Percentiles rank a stretch among this genome's conserved stretches.
Conservation (phyloP, 129 eudicot species). For the Saposhnikovia divaricata region DNA sequence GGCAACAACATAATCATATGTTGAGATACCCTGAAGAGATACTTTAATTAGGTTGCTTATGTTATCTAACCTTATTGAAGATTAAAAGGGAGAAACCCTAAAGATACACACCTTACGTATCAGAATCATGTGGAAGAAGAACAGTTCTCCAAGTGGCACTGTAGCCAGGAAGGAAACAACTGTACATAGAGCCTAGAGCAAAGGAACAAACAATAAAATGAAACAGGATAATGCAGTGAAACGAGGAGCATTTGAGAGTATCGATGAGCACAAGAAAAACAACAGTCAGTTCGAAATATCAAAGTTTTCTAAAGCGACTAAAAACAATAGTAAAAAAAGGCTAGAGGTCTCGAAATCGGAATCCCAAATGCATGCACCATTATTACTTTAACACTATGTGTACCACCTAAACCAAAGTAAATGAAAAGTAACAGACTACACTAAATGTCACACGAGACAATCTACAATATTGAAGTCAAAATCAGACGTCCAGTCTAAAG, state of each 20-base stretch:
- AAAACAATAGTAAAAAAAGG: not conserved
- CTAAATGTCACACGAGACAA: not conserved
- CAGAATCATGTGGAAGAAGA: slow-evolving; percentile 89
- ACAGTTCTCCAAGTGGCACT: slow-evolving; percentile 78
- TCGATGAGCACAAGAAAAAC: not conserved
- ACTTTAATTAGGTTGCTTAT: not conserved
- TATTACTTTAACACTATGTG: not conserved
- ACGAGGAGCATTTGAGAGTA: not conserved
- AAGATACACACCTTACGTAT: slow-evolving; percentile 62
- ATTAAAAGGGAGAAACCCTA: not conserved
- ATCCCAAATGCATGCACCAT: not conserved
- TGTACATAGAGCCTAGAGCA: slow-evolving; percentile 75
- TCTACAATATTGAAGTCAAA: not conserved
- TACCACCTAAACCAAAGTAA: not conserved
- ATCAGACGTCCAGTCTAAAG: not conserved
- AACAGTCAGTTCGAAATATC: not conserved
- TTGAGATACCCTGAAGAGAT: slow-evolving; percentile 71
- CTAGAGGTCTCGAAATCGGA: not conserved
- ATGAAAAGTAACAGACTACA: not conserved
- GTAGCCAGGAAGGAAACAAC: slow-evolving; percentile 66
- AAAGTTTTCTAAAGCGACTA: not conserved
- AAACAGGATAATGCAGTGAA: not conserved
- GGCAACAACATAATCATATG: slow-evolving; percentile 91
- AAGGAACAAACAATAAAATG: slow-evolving; percentile 2
- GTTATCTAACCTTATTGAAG: not conserved